Evolutionary conservation across 768 basidiomycete genomes (phyloP), one percentile per base, ranked within the genome.

Genomic region (Fistulinella prunicolor): DNA sequence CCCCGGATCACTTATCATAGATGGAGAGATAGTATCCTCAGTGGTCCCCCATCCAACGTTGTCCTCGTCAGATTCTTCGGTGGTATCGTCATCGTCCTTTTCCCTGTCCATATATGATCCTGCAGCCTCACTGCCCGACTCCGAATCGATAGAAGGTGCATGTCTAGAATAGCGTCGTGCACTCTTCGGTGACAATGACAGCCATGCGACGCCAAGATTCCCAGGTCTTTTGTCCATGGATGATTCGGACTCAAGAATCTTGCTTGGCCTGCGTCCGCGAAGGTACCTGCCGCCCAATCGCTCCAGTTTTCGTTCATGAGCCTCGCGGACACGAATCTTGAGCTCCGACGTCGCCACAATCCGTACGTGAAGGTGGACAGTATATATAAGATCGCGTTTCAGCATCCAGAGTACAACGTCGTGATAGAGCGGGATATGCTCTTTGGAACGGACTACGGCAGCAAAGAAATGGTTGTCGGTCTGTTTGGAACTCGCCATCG

Each of bases 351-450:
- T 83, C 0, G 89, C 93, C 29, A 92, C 79, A 35, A 98, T 75
- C 24, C 94, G 83, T 45, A 95, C 82, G 30, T 87, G 83, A 13
- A 94, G 81, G 61, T 94, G 94, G 22, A 93, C 75, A 16, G 89
- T 87, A 44, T 89, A 78, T 16, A 97, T 73, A 54, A 98, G 75
- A 60, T 92, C 92, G 34, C 83, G 82, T 61, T 88, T 88, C 30
- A 97, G 75, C 75, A 98, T 81, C 95, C 94, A 97, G 30, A 87
- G 70, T 10, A 98, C 81, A 24, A 94, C 88, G 22, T 91, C 82
- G 54, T 86, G 79, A 65, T 89, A 95, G 42, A 82, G 64, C 5
- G 79, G 74, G 23, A 92, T 79, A 10, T 77, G 71, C 32, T 86
- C 84, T 58, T 85, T 83, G 19, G 76, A 68, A 39, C 80, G 75